Conservation (phyloP, 495 filamentous ascomycete genomes). For the Neurospora cerealis region DNA sequence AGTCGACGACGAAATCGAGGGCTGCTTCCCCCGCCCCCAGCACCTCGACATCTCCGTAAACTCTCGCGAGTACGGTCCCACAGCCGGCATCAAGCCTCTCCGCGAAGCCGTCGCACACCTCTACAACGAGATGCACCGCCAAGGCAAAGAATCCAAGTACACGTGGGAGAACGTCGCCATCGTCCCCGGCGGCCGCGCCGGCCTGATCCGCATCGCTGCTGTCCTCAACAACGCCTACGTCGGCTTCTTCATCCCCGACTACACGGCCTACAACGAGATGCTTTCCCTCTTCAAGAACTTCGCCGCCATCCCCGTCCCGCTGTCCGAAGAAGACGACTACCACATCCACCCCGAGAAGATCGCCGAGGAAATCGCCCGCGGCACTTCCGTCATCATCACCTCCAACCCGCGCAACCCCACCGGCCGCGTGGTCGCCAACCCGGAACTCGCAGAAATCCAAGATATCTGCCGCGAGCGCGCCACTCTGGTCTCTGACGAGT, state of each 20-base stretch:
- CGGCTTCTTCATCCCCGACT: conserved; percentile 74
- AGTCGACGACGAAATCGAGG: conserved; percentile 84
- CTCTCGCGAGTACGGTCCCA: conserved; percentile 79
- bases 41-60: conserved; percentile 64
- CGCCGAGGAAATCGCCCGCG: conserved; percentile 78
- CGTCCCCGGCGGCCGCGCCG: conserved; percentile 86
- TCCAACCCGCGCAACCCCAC: conserved; percentile 97
- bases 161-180: conserved; percentile 99
- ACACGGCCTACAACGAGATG: conserved; percentile 92
- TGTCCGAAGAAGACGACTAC: conserved; percentile 74
- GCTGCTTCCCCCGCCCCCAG: conserved; percentile 81
- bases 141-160: conserved; percentile 83
- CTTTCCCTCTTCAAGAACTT: conserved; percentile 86
- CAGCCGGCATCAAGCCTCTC: conserved; percentile 20
- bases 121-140: conserved; percentile 86
- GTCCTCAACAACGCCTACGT: conserved; percentile 88
- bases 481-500: conserved; percentile 90
- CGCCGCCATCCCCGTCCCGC: conserved; percentile 77
- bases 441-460: conserved; percentile 77
- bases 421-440: conserved; percentile 72
- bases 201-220: conserved; percentile 87
- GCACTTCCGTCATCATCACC: conserved; percentile 79
- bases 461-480: conserved; percentile 84
- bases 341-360: conserved; percentile 90
- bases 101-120: conserved; percentile 64